phyloP scores from a whole-genome alignment of 306 rosid species.

The Rosa lucieae region DNA sequence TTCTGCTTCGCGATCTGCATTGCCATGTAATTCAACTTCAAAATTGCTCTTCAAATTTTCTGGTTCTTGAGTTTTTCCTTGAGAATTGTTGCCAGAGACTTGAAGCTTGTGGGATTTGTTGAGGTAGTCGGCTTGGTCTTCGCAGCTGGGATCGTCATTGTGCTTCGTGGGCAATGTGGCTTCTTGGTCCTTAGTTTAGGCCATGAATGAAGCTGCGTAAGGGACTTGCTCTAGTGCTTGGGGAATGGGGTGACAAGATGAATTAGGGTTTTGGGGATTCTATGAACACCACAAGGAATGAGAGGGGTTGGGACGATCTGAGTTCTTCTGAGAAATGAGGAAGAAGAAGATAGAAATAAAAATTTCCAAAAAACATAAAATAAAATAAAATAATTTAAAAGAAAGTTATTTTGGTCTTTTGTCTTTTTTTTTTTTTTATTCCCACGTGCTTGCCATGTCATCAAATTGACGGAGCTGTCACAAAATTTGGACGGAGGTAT shows the following conservation, averaged over 20 bases:
- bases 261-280: constrained; percentile 15
- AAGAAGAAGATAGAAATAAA: no score
- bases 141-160: constrained; percentile 42
- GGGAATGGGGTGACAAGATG: neutral
- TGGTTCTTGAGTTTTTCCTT: constrained; percentile 5
- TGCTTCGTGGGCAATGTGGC: constrained; percentile 63
- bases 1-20: constrained; percentile 19
- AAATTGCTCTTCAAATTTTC: constrained; percentile 24
- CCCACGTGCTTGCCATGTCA: no score
- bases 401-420: no score
- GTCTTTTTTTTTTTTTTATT: no score
- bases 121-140: constrained; percentile 36
- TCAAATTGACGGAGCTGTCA: no score
- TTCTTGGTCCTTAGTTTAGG: constrained; percentile 44
- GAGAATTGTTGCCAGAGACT: constrained; percentile 18
- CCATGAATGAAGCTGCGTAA: constrained; percentile 45
- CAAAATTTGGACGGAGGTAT: no score
- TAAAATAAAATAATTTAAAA: no score
- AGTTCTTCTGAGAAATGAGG: neutral
- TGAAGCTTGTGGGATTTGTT: constrained; percentile 52
- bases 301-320: neutral
- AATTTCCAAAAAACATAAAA: no score
- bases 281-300: neutral
- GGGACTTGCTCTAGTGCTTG: neutral
- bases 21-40: constrained; percentile 18